These are phyloP conservation scores for Starmerella sp. DNA, from an alignment of 805 yeast species.

Conservation along the genomic window DNA sequence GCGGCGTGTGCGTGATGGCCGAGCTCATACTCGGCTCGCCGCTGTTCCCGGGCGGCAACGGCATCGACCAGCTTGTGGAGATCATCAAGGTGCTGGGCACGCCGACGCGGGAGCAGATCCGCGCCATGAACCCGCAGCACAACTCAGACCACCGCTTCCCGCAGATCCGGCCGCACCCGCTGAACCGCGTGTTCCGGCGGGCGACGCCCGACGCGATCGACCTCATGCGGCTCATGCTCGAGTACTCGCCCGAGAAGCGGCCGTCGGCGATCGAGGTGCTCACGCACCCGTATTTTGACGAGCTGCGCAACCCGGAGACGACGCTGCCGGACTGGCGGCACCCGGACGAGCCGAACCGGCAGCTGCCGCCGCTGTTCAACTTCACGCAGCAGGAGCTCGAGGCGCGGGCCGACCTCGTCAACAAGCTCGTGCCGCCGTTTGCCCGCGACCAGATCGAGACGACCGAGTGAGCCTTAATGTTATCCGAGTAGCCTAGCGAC, in stretches of 20 bases:
- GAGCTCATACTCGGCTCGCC: slow-evolving; percentile 93
- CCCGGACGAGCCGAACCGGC: slow-evolving; percentile 63
- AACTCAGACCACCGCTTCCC: slow-evolving; percentile 91
- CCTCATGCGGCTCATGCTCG: slow-evolving; percentile 65
- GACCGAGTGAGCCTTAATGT: neutral
- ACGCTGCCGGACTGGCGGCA: slow-evolving; percentile 36
- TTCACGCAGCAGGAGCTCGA: slow-evolving; percentile 56
- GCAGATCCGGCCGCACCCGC: slow-evolving; percentile 38
- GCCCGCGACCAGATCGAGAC: neutral
- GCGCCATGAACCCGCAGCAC: slow-evolving; percentile 91
- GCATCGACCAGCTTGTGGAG: slow-evolving; percentile 94
- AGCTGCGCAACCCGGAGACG: slow-evolving; percentile 49
- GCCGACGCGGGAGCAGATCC: slow-evolving; percentile 83
- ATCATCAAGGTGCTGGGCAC: slow-evolving; percentile 93
- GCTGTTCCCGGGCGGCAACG: slow-evolving; percentile 93
- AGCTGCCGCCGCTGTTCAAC: slow-evolving; percentile 65
- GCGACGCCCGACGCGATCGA: slow-evolving; percentile 83
- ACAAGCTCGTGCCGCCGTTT: slow-evolving; percentile 29
- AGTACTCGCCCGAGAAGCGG: slow-evolving; percentile 80
- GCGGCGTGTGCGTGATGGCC: slow-evolving; percentile 97
- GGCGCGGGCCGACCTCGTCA: slow-evolving; percentile 33
- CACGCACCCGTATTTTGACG: slow-evolving; percentile 83
- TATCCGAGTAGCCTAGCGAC: neutral
- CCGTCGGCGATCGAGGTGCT: slow-evolving; percentile 70
- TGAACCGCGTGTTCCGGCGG: slow-evolving; percentile 56